Conservation (phyloP, 148 eudicot genomes). For the Vaccinium corymbosum region DNA sequence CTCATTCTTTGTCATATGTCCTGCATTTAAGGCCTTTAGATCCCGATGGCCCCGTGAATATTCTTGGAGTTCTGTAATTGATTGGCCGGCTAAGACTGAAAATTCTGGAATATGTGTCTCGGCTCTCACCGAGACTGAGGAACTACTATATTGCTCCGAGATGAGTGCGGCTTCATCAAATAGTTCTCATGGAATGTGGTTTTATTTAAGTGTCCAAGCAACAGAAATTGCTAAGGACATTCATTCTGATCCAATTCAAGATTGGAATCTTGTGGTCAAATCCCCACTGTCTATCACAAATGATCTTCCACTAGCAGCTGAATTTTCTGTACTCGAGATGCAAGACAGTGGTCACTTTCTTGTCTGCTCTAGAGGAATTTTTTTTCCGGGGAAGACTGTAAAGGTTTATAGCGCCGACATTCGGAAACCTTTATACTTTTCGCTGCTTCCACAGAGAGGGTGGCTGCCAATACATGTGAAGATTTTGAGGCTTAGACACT, state of each 20-base stretch:
- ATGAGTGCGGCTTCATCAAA: conserved; percentile 59
- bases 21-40: conserved; percentile 63
- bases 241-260: conserved; percentile 78
- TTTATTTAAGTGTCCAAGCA: conserved; percentile 72
- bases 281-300: conserved; percentile 76
- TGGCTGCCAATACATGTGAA: conserved; percentile 82
- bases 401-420: conserved; percentile 75
- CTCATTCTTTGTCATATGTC: conserved; percentile 46
- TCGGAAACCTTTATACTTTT: conserved; percentile 66
- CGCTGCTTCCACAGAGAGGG: conserved; percentile 90
- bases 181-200: conserved; percentile 65
- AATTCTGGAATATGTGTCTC: conserved; percentile 63
- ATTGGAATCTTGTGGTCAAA: conserved; percentile 82
- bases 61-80: conserved; percentile 76
- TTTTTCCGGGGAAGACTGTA: conserved; percentile 70
- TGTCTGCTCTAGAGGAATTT: conserved; percentile 74
- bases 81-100: conserved; percentile 39
- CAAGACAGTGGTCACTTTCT: conserved; percentile 70
- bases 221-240: conserved; percentile 86
- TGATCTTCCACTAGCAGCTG: conserved; percentile 78
- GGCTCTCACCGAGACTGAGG: conserved; percentile 56
- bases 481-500: conserved; percentile 19
- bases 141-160: conserved; percentile 61
- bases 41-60: conserved; percentile 44
- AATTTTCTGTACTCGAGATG: conserved; percentile 87